phyloP scores from a whole-genome alignment of 2,329 filamentous ascomycete genomes.

The Pseudocercospora vitis region DNA sequence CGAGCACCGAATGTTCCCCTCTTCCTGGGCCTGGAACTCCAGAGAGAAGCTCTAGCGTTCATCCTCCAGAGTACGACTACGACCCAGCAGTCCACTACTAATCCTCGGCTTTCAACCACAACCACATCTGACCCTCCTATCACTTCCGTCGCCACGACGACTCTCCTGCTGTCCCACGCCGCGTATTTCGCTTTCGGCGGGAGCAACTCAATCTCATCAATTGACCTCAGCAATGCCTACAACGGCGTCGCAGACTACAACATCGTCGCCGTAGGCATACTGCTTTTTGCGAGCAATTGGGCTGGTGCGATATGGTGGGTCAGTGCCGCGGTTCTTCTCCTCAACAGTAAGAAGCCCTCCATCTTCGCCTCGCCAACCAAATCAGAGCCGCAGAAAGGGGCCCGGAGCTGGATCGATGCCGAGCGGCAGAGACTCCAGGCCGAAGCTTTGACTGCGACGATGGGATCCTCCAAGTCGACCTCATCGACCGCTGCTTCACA shows the following conservation, averaged over 20 bases:
- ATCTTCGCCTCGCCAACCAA: background rate
- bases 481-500: background rate
- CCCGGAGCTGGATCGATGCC: constrained; percentile 31
- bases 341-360: constrained; percentile 38
- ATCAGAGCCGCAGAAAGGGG: background rate
- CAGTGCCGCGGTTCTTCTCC: constrained; percentile 54
- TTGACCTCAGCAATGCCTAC: constrained; percentile 92
- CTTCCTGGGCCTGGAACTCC: constrained; percentile 70
- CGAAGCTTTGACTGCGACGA: constrained; percentile 24
- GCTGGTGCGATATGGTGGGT: constrained; percentile 88
- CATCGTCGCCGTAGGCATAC: constrained; percentile 71
- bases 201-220: constrained; percentile 91
- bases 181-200: constrained; percentile 90
- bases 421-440: constrained; percentile 33
- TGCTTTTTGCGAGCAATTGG: constrained; percentile 92
- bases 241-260: constrained; percentile 86
- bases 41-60: constrained; percentile 40
- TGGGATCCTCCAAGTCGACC: constrained; percentile 16
- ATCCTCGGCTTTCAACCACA: background rate
- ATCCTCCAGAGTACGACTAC: constrained; percentile 18
- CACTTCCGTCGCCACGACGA: constrained; percentile 59
- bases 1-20: constrained; percentile 82
- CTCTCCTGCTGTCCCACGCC: constrained; percentile 73
- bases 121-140: background rate
- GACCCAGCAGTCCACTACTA: background rate